A percentile compares a stretch with the other conserved stretches of the same genome.
Conservation (phyloP, 306 rosid species). For the Senna siamea region DNA sequence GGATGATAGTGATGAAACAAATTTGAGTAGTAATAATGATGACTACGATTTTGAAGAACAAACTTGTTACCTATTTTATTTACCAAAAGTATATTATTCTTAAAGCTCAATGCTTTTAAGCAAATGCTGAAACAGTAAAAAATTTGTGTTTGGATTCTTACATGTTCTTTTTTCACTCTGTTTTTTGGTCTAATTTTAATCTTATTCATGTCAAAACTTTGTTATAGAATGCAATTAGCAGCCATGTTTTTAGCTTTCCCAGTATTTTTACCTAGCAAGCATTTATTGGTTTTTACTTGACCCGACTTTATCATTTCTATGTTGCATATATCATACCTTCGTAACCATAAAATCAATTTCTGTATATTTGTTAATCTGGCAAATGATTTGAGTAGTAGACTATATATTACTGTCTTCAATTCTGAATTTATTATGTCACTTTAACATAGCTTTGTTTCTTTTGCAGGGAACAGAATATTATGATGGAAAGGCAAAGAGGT, state of each 20-base stretch:
- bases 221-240: neutral
- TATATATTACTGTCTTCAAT: slow-evolving; percentile 11
- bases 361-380: neutral
- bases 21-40: too few species aligned
- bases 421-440: neutral
- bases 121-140: neutral
- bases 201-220: neutral
- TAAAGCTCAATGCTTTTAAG: neutral
- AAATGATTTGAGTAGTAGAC: neutral
- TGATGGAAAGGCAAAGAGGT: slow-evolving; percentile 91
- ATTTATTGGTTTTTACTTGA: slow-evolving; percentile 4
- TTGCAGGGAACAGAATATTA: slow-evolving; percentile 91
- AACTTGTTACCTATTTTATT: too few species aligned
- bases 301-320: neutral
- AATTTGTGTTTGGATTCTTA: neutral
- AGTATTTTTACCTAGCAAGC: neutral
- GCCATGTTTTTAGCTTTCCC: neutral
- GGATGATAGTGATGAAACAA: too few species aligned
- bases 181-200: neutral
- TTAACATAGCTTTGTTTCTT: slow-evolving; percentile 19
- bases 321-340: neutral
- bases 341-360: slow-evolving; percentile 5
- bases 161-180: neutral
- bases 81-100: too few species aligned
- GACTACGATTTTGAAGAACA: too few species aligned